A percentile compares a stretch with the other conserved stretches of the same genome.
phyloP scores from a whole-genome alignment of 1,139 yeast genomes.

The Suhomyces taliae region DNA sequence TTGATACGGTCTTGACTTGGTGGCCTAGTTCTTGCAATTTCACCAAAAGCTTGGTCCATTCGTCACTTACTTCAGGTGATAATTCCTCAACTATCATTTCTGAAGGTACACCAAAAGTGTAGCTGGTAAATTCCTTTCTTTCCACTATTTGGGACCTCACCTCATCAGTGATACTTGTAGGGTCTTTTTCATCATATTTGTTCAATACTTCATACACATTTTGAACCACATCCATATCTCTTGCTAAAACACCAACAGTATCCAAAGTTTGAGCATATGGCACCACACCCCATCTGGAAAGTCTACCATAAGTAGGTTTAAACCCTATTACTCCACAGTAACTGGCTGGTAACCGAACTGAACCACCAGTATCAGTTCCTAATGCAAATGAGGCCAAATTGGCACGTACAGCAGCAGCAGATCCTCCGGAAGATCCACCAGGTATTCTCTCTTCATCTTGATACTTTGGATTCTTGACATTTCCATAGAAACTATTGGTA shows the following conservation, averaged over 20 bases:
- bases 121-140: neutral
- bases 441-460: slow-evolving; percentile 43
- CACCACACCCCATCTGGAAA: slow-evolving; percentile 89
- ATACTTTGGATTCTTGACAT: slow-evolving; percentile 65
- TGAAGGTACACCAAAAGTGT: slow-evolving; percentile 61
- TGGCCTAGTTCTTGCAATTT: slow-evolving; percentile 51
- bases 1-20: slow-evolving; percentile 58
- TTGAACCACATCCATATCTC: slow-evolving; percentile 41
- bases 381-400: slow-evolving; percentile 62
- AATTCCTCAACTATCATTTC: slow-evolving; percentile 65
- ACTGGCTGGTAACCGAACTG: slow-evolving; percentile 88
- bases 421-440: slow-evolving; percentile 97
- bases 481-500: slow-evolving; percentile 61
- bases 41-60: slow-evolving; percentile 44
- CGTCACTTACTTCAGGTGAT: slow-evolving; percentile 41
- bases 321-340: slow-evolving; percentile 82
- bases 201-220: slow-evolving; percentile 59
- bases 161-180: slow-evolving; percentile 59
- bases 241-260: slow-evolving; percentile 82
- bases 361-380: slow-evolving; percentile 98
- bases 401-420: slow-evolving; percentile 88
- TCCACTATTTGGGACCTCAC: slow-evolving; percentile 29
- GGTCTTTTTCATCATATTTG: slow-evolving; percentile 69
- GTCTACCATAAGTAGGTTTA: slow-evolving; percentile 89
- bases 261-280: slow-evolving; percentile 94